Base-by-base conservation (phyloP, 441 rosid species). In the Eutrema salsugineum region DNA sequence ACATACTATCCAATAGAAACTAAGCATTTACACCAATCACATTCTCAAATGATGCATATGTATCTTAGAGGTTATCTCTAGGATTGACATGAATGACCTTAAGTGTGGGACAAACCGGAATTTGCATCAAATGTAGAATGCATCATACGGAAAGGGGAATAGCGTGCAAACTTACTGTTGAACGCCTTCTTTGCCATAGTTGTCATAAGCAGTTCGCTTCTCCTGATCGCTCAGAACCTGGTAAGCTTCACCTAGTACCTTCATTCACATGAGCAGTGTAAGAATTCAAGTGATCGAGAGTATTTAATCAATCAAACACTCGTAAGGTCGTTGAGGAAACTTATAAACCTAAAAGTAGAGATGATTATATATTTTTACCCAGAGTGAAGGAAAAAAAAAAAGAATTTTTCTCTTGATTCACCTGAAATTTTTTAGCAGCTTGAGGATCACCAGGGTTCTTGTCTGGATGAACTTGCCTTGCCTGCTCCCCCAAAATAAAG, bases 211-310 rank as follows among this genome's bases (percentile, higher is more conserved):
- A 68, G 81, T 86, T 59, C 98, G 97, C 77, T 91, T 93, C 66
- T 84, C 90, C 1, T 95, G 96, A 83, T 95, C 98, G 77, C 98
- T 87, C 65, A 93, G 77, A 42, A 95, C 83, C 81, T 95, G 97
- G 77, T 95, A 95, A 15, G 99, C 98, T 85, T 93, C 98, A 38
- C 97, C 97, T 64, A 91, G 97, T 63, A 67, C 79, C 99, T 95
- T 80, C 49, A 77, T 15, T 70, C 35, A 72, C 19, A 66, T 5
- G 7, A 46, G 46, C 24, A 54, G 33, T 40, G 43, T 11, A 43
- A n/a, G 20, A 2, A 68, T 47, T 27, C 30, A 7, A 67, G 32
- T 53, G 27, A 63, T 8, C 3, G n/a, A 56, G 38, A 53, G 35
- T 40, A 15, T 11, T 44, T 33, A 40, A 20, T 20, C 24, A 60